Evolutionary conservation across 495 filamentous ascomycete species (phyloP).

Genomic region (Podospora australis): DNA sequence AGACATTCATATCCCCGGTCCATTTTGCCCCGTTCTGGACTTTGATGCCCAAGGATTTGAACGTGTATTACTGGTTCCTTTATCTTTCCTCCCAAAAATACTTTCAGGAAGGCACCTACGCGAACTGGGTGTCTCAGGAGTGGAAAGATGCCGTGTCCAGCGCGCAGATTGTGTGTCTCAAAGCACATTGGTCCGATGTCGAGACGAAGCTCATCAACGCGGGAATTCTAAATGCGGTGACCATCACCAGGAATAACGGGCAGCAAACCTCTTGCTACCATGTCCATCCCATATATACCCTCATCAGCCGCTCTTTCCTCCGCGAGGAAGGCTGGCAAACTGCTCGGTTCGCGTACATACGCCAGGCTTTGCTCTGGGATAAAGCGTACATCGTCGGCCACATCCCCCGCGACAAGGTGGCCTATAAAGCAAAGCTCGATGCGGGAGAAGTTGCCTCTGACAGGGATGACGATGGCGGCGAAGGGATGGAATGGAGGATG

Average conservation of each 20-base stretch:
- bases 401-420: no score
- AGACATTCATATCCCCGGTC: neutral
- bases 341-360: neutral
- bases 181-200: neutral
- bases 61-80: neutral
- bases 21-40: constrained; percentile 4
- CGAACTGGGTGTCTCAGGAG: neutral
- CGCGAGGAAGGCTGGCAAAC: neutral
- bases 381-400: neutral
- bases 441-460: neutral
- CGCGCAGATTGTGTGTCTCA: neutral
- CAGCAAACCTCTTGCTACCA: neutral
- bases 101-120: neutral
- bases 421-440: no score
- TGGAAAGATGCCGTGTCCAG: neutral
- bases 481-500: neutral
- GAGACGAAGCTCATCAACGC: neutral
- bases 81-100: neutral
- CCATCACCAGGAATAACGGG: neutral
- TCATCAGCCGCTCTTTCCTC: neutral
- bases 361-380: neutral
- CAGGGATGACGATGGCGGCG: neutral
- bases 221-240: neutral
- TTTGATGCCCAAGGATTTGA: constrained; percentile 1
- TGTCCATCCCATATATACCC: constrained; percentile 1